phyloP scores from a whole-genome alignment of 768 basidiomycete genomes.

The Rhodotorula kratochvilovae region DNA sequence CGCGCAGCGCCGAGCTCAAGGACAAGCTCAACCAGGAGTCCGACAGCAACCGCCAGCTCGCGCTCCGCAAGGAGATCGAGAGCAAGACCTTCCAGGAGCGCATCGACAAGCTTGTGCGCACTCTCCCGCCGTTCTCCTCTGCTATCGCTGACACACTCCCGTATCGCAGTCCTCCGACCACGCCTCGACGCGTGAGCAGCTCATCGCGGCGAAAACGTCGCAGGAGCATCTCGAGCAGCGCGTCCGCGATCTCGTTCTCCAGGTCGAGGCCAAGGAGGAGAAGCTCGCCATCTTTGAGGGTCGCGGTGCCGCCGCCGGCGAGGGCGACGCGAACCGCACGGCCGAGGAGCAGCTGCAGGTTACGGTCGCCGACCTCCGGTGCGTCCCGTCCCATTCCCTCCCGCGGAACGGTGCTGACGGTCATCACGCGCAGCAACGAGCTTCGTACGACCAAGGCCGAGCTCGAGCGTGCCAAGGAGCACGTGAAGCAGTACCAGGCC shows the following conservation, averaged over 20 bases:
- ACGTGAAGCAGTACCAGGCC: constrained; percentile 78
- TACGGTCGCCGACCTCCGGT: constrained; percentile 82
- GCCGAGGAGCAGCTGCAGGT: constrained; percentile 75
- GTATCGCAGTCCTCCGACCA: constrained; percentile 48
- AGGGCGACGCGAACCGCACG: constrained; percentile 46
- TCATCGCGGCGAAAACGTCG: constrained; percentile 39
- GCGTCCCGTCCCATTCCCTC: constrained; percentile 31
- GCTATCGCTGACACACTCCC: neutral
- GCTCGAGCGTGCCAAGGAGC: constrained; percentile 62
- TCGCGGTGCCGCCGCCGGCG: constrained; percentile 48
- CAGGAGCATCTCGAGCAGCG: constrained; percentile 60
- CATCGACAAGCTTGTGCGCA: constrained; percentile 67
- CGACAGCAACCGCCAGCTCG: constrained; percentile 66
- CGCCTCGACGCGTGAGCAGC: constrained; percentile 61
- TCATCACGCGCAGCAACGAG: constrained; percentile 54
- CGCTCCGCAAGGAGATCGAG: constrained; percentile 76
- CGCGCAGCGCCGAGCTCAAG: constrained; percentile 65
- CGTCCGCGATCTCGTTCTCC: constrained; percentile 58
- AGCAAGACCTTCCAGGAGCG: constrained; percentile 66
- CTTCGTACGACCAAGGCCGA: constrained; percentile 76
- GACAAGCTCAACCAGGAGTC: constrained; percentile 67
- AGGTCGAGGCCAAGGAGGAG: constrained; percentile 71
- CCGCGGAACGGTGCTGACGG: neutral
- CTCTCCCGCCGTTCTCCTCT: neutral
- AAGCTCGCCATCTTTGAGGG: constrained; percentile 84